Conservation (phyloP, 129 eudicot species). For the sunflower (Helianthus annuus) region DNA sequence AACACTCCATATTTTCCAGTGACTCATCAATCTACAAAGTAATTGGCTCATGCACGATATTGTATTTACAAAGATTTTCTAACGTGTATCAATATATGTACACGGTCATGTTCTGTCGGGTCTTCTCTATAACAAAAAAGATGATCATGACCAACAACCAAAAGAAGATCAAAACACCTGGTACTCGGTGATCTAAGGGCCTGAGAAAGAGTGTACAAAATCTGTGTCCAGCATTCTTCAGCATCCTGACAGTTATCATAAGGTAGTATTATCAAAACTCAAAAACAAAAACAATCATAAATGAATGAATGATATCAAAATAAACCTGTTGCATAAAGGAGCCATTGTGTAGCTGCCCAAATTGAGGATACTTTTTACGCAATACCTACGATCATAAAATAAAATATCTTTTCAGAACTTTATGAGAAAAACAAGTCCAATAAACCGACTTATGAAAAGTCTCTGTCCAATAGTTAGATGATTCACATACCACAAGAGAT, state of each 20-base stretch:
- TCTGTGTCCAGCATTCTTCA: slow-evolving; percentile 98
- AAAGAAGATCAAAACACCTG: slow-evolving; percentile 43
- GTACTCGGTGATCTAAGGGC: slow-evolving; percentile 62
- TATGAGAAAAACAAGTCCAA: slow-evolving; percentile 8
- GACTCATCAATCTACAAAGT: neutral
- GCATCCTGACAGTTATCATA: slow-evolving; percentile 69
- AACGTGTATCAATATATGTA: slow-evolving; percentile 12
- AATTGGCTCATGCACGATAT: neutral
- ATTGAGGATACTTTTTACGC: slow-evolving; percentile 91
- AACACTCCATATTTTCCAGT: slow-evolving; percentile 3
- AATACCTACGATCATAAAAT: slow-evolving; percentile 49
- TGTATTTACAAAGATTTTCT: neutral
- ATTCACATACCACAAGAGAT: neutral
- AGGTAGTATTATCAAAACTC: neutral
- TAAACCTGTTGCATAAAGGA: slow-evolving; percentile 93
- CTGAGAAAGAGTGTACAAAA: slow-evolving; percentile 80
- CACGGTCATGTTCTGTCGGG: neutral
- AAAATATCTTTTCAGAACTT: slow-evolving; percentile 1
- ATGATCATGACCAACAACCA: neutral
- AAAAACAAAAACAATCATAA: neutral
- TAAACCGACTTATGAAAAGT: neutral
- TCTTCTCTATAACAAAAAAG: slow-evolving; percentile 9
- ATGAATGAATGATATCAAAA: neutral
- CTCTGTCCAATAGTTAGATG: slow-evolving; percentile 7
- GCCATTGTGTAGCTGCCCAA: slow-evolving; percentile 93